phyloP scores from a whole-genome alignment of 2,329 filamentous ascomycete genomes.

The Cladosporium sp. region DNA sequence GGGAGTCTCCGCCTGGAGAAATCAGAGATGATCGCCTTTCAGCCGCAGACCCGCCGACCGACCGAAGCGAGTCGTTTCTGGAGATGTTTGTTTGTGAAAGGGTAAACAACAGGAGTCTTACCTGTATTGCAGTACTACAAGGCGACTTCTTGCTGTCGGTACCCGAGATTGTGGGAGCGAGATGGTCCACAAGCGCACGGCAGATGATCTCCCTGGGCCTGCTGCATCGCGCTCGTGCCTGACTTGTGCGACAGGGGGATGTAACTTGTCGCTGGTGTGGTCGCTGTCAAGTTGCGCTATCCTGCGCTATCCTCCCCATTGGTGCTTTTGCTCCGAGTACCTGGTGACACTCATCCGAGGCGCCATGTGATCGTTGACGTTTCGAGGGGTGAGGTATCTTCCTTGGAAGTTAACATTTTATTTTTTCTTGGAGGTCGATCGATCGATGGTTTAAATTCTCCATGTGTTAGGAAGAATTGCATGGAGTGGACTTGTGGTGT shows the following conservation, averaged over 20 bases:
- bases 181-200: constrained; percentile 1
- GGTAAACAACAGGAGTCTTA: neutral
- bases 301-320: neutral
- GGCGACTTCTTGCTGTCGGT: constrained; percentile 4
- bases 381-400: neutral
- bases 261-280: neutral
- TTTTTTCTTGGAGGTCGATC: neutral
- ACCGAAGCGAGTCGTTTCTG: neutral
- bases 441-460: neutral
- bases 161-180: neutral
- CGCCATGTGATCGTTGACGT: neutral
- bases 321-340: constrained; percentile 2
- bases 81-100: neutral
- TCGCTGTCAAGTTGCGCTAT: constrained; percentile 2
- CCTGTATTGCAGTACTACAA: neutral
- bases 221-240: constrained; percentile 9
- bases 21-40: neutral
- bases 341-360: neutral
- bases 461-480: neutral
- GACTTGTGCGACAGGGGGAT: neutral
- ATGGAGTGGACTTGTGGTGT: neutral
- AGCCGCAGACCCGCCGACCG: neutral
- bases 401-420: neutral
- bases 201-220: constrained; percentile 1
- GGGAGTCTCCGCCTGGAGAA: neutral